Base-by-base conservation (phyloP, 805 yeast genomes). In the Barnettozyma salicaria region DNA sequence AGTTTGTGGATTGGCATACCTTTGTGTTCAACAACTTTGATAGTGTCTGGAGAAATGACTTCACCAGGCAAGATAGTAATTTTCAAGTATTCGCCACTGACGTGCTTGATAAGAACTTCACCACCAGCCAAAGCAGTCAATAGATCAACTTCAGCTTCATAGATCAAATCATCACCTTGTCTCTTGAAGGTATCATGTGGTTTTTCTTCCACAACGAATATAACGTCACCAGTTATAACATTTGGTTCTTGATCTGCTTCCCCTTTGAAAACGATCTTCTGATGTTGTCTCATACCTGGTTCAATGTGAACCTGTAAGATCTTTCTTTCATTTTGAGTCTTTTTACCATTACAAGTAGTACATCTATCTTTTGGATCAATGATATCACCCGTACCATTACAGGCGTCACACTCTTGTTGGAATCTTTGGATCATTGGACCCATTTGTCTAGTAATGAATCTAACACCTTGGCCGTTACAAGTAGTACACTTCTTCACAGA, bases 351-450 rank as follows among this genome's bases (percentile, higher is more conserved):
- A 74, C 99, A 92, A 19, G 64, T 56, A 52, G 76, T 76, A 78
- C 99, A 92, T 56, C 88, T 76, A 66, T 87, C 96, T 68, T 82
- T 82, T 37, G 89, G 73, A 60, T 82, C 78, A 58, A 88, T 75
- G 47, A 81, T 82, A 62, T 83, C 90, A 61, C 99, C 99, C 42
- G 81, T 72, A 59, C 97, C 98, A 49, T 77, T 67, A 78, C 99
- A 92, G 42, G 65, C 80, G 51, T 84, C 90, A 82, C 99, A 92
- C 37, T 78, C 79, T 31, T 94, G 78, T 70, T 92, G 97, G 78
- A 85, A 85, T 73, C 96, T 84, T 71, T 92, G 99, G 56, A 92
- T 84, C 89, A 92, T 87, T 49, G 96, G 96, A 53, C 99, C 99
- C 96, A 92, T 89, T 67, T 92, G 97, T 70, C 95, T 84, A 36